A percentile compares a stretch with the other conserved stretches of the same genome.
phyloP scores from a whole-genome alignment of 805 yeast species.

The Candida ortonii region DNA sequence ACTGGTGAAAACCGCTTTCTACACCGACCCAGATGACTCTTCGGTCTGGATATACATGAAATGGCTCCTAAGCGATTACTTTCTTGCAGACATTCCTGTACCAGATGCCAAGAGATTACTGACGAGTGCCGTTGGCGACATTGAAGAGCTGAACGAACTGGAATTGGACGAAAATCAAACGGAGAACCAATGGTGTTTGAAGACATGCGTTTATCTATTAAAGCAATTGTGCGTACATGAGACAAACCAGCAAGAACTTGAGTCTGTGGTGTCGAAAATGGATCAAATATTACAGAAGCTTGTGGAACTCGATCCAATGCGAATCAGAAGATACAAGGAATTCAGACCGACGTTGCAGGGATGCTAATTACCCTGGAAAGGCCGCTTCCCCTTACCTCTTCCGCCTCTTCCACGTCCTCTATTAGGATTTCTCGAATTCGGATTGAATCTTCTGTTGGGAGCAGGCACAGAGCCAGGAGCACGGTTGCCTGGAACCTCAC shows the following conservation, averaged over 20 bases:
- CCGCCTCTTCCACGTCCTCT: conserved; percentile 7
- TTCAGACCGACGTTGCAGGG: conserved; percentile 6
- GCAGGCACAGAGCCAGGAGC: conserved; percentile 1
- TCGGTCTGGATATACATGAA: conserved; percentile 87
- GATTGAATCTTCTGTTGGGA: conserved; percentile 6
- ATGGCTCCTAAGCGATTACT: conserved; percentile 62
- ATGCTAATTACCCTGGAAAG: conserved; percentile 4
- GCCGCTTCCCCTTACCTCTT: conserved; percentile 4
- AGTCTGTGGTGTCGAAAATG: conserved; percentile 27
- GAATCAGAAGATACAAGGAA: conserved; percentile 57
- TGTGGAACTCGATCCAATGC: conserved; percentile 58
- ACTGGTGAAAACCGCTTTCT: conserved; percentile 76
- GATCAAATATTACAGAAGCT: conserved; percentile 40
- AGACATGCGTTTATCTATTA: conserved; percentile 48
- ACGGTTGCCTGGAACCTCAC: too few species aligned
- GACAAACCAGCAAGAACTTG: conserved; percentile 9
- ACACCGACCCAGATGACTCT: conserved; percentile 91
- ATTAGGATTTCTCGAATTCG: conserved; percentile 3
- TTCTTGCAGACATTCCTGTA: conserved; percentile 33
- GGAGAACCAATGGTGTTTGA: conserved; percentile 76
- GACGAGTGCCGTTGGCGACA: conserved; percentile 41
- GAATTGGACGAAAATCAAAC: conserved; percentile 66
- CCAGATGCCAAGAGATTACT: conserved; percentile 37
- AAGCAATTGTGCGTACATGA: conserved; percentile 27
- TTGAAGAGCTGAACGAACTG: conserved; percentile 64